Evolutionary conservation across 257 asterid species (phyloP).

Genomic region (Eucommia ulmoides): DNA sequence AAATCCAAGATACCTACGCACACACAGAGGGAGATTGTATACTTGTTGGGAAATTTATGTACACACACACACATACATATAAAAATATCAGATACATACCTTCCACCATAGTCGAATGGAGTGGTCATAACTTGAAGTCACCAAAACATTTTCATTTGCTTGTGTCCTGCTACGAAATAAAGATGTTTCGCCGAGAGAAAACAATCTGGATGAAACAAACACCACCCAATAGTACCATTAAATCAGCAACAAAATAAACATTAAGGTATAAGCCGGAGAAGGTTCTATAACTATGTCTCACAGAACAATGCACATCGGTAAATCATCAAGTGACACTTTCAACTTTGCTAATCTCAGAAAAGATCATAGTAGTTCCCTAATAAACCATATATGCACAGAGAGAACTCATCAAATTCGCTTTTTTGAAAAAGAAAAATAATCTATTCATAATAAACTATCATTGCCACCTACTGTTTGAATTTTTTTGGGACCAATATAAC

Average conservation of each 20-base stretch:
- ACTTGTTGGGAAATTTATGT: too few relatives aligned
- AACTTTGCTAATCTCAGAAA: neutral
- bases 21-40: too few relatives aligned
- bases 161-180: conserved; percentile 20
- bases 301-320: neutral
- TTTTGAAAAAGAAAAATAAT: too few relatives aligned
- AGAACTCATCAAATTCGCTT: neutral
- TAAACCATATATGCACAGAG: too few relatives aligned
- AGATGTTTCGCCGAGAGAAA: conserved; percentile 30
- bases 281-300: neutral
- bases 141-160: conserved; percentile 36
- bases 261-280: neutral
- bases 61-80: too few relatives aligned
- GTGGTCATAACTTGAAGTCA: conserved; percentile 74
- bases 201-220: conserved; percentile 35
- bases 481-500: neutral
- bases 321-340: neutral
- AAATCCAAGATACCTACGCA: too few relatives aligned
- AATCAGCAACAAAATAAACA: neutral
- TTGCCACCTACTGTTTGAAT: too few relatives aligned
- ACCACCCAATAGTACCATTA: neutral
- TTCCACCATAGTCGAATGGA: conserved; percentile 64
- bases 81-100: conserved; percentile 49
- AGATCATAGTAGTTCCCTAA: neutral
- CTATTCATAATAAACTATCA: too few relatives aligned